These are phyloP conservation scores for Quercus cerris DNA, from an alignment of 306 rosid genomes.

Conservation along the genomic window DNA sequence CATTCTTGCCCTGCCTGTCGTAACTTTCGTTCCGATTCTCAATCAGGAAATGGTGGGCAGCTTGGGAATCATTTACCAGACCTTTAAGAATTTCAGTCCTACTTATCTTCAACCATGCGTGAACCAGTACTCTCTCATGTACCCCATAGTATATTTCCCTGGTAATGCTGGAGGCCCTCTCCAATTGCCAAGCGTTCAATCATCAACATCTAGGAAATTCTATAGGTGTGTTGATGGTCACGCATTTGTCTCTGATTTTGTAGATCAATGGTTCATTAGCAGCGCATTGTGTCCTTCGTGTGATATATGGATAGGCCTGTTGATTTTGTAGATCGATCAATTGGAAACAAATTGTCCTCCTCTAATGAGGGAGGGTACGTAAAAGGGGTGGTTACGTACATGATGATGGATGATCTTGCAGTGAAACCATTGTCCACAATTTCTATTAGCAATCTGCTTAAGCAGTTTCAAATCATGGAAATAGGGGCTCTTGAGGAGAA, in stretches of 20 bases:
- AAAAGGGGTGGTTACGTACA: conserved; percentile 16
- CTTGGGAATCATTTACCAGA: too few species aligned
- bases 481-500: conserved; percentile 14
- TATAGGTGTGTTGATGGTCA: not conserved
- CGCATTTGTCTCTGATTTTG: too few species aligned
- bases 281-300: accelerated
- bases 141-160: not conserved
- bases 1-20: not conserved
- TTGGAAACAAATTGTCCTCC: not conserved
- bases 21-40: too few species aligned
- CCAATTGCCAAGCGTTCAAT: not conserved
- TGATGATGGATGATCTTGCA: conserved; percentile 34
- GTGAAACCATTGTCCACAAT: conserved; percentile 27
- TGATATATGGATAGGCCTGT: too few species aligned
- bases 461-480: conserved; percentile 18
- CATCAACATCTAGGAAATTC: not conserved
- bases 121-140: too few species aligned
- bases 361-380: conserved; percentile 12
- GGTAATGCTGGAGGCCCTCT: not conserved
- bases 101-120: too few species aligned
- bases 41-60: too few species aligned
- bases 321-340: not conserved
- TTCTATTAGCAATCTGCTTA: not conserved
- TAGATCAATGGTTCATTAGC: too few species aligned
- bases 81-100: too few species aligned